phyloP scores from a whole-genome alignment of 1,284 basidiomycete genomes.

The Boletus semigastroideus region DNA sequence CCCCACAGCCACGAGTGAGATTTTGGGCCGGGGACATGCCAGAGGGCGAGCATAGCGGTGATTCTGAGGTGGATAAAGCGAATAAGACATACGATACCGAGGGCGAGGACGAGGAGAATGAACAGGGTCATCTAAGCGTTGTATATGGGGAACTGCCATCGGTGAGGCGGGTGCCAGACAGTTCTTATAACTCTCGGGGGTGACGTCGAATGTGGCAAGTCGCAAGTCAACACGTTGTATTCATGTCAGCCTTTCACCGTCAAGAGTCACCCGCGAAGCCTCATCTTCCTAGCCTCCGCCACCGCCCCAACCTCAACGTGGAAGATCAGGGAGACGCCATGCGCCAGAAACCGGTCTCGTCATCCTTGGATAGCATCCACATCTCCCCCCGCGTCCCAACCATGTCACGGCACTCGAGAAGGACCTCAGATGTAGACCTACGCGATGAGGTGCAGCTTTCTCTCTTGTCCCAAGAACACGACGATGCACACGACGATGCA shows the following conservation, averaged over 20 bases:
- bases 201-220: constrained; percentile 14
- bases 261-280: constrained; percentile 29
- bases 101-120: constrained; percentile 8
- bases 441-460: constrained; percentile 63
- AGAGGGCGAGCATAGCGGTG: constrained; percentile 33
- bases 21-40: constrained; percentile 48
- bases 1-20: constrained; percentile 54
- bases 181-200: constrained; percentile 14
- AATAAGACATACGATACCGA: constrained; percentile 19
- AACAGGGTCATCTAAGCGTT: constrained; percentile 15
- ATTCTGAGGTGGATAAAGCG: constrained; percentile 25
- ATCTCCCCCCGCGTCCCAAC: constrained; percentile 64
- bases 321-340: constrained; percentile 38
- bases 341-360: constrained; percentile 38
- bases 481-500: constrained; percentile 43
- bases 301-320: constrained; percentile 27
- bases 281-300: constrained; percentile 29
- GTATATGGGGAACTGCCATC: background rate
- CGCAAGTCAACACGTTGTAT: constrained; percentile 11
- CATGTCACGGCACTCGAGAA: constrained; percentile 36
- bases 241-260: constrained; percentile 33
- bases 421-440: constrained; percentile 37
- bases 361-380: constrained; percentile 63
- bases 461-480: constrained; percentile 55
- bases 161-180: background rate